Base-by-base conservation (phyloP, 163 green algal genomes). In the Coccomyxa subellipsoidea region DNA sequence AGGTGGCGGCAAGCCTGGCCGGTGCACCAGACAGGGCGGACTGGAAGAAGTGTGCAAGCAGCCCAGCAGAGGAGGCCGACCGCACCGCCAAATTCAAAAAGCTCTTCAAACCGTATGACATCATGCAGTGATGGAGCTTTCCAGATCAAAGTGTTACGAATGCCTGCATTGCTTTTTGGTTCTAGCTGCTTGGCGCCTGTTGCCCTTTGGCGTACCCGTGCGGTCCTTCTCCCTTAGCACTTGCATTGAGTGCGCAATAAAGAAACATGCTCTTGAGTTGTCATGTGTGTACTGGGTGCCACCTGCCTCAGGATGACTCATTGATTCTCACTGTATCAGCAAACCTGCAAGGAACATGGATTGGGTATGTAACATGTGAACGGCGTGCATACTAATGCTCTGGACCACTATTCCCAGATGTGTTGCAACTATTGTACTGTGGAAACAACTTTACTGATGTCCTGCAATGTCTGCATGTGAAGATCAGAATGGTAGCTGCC, bases 41-140 rank as follows among this genome's bases (percentile, higher is more conserved):
- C 80, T 98, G 95, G 95, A 96, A 95, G 87, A 80, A 79, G 4
- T 98, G 95, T 80, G 70, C 81, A 47, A 78, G 84, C 34, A 79
- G 38, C 32, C 69, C 73, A 73, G 39, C 35, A 18, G 87, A 92
- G 66, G 88, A 91, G 81, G 77, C 70, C 31, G 75, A 72, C 27
- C 76, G 79, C 1, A 76, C 70, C 5, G 87, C 87, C 36, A 27
- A 38, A 0, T 91, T 92, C 83, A 92, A 89, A 84, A 77, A 32
- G 35, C 78, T 39, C 0, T 92, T 92, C 66, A 79, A 84, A 54
- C 36, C 72, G 39, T 85, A 87, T 47, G 84, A 90, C 79, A 88
- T 89, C 47, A 91, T 91, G 85, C 39, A 78, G 34, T 80, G 7
- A n/a, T n/a, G 59, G 25, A 66, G 47, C n/a, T n/a, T n/a, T n/a